A percentile compares a stretch with the other conserved stretches of the same genome.
phyloP scores from a whole-genome alignment of 2,329 filamentous ascomycete genomes.

The Pezicula neosporulosa region DNA sequence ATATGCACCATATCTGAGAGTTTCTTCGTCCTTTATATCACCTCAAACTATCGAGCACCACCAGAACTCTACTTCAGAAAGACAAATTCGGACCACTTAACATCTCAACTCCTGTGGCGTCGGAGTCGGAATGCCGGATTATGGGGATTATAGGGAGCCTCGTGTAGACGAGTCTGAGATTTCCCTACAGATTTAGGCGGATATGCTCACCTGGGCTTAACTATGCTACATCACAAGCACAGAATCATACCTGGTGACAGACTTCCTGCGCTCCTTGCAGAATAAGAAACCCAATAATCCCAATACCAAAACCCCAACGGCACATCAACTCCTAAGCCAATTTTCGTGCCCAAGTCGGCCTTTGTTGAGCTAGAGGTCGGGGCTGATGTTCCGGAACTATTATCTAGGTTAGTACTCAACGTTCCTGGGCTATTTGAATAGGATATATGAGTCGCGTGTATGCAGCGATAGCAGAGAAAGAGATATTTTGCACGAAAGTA shows the following conservation, averaged over 20 bases:
- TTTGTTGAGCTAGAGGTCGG: background rate
- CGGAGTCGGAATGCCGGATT: constrained; percentile 2
- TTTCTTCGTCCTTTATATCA: too few species aligned
- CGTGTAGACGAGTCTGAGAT: background rate
- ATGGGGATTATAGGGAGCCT: too few species aligned
- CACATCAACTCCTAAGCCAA: constrained; percentile 15
- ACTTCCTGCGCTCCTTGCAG: constrained; percentile 10
- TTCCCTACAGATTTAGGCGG: background rate
- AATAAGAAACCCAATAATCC: constrained; percentile 12
- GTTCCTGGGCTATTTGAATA: background rate
- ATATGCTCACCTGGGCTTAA: background rate
- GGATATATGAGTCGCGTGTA: background rate
- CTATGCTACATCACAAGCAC: background rate
- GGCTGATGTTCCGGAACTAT: background rate
- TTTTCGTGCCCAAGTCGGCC: constrained; percentile 10
- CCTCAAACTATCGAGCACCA: too few species aligned
- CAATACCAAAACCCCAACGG: constrained; percentile 12
- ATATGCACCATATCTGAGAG: too few species aligned
- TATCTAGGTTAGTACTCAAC: background rate
- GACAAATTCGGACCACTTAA: too few species aligned
- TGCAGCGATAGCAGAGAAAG: background rate
- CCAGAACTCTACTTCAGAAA: too few species aligned
- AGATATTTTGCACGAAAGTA: constrained; percentile 3
- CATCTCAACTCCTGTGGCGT: background rate
- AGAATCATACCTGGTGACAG: background rate